Evolutionary conservation across 345 rosid species (phyloP).

Genomic region (Turnera subulata): DNA sequence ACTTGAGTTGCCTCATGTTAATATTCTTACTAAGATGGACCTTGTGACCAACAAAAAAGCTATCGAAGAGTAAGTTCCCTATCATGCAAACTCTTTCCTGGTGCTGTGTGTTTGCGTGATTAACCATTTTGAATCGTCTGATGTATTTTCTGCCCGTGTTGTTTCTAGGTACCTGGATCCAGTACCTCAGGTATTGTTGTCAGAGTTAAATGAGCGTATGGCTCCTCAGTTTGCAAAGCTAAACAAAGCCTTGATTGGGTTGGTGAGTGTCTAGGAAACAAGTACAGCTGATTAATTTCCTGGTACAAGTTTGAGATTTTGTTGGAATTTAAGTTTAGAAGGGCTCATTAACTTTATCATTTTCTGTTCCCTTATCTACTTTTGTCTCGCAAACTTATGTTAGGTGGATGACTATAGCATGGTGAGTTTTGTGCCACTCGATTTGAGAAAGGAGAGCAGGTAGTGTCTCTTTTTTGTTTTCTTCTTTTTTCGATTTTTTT

Average conservation of each 20-base stretch:
- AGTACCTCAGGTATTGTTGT: constrained; percentile 59
- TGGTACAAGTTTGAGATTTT: neutral
- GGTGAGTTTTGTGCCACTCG: constrained; percentile 83
- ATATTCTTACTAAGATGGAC: constrained; percentile 91
- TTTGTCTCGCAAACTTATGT: neutral
- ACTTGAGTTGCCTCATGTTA: constrained; percentile 87
- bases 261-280: constrained; percentile 38
- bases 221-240: constrained; percentile 74
- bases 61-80: constrained; percentile 51
- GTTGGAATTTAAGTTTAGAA: too few relatives aligned
- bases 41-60: constrained; percentile 68
- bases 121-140: constrained; percentile 1
- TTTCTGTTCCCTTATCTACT: neutral
- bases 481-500: neutral
- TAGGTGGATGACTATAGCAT: constrained; percentile 83
- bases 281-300: too few relatives aligned
- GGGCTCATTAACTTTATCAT: too few relatives aligned
- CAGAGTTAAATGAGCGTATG: constrained; percentile 73
- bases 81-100: neutral
- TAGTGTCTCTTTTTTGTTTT: constrained; percentile 8
- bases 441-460: constrained; percentile 78
- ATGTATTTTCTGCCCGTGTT: constrained; percentile 10
- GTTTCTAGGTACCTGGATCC: constrained; percentile 70
- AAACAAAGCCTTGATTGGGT: constrained; percentile 72
- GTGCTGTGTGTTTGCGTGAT: neutral